phyloP scores from a whole-genome alignment of 805 yeast genomes.

The Saturnispora sanitii region DNA sequence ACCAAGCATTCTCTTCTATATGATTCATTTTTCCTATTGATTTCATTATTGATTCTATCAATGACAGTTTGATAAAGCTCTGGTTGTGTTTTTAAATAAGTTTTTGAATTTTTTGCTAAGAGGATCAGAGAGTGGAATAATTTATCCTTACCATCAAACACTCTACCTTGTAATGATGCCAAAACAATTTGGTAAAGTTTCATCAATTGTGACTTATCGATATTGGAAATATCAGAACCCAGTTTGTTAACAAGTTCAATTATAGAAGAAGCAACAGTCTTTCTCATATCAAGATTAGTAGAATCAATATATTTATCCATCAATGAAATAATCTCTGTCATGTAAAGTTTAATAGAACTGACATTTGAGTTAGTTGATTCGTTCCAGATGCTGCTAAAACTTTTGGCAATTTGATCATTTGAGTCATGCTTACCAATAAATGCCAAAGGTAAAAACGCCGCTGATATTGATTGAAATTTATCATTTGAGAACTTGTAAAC shows the following conservation, averaged over 20 bases:
- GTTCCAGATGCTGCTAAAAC: slow-evolving; percentile 62
- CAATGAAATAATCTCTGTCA: slow-evolving; percentile 54
- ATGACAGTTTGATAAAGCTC: slow-evolving; percentile 31
- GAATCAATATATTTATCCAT: slow-evolving; percentile 43
- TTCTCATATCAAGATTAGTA: slow-evolving; percentile 53
- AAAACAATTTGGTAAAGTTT: slow-evolving; percentile 45
- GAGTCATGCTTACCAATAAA: slow-evolving; percentile 69
- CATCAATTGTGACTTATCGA: slow-evolving; percentile 15
- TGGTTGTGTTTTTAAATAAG: slow-evolving; percentile 22
- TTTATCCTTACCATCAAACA: slow-evolving; percentile 83
- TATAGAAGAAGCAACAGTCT: slow-evolving; percentile 59
- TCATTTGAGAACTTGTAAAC: slow-evolving; percentile 62
- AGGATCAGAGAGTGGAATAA: slow-evolving; percentile 62
- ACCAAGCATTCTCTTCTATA: slow-evolving; percentile 52
- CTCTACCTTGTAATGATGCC: slow-evolving; percentile 60
- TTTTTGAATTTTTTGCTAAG: slow-evolving; percentile 38
- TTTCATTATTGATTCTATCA: slow-evolving; percentile 45
- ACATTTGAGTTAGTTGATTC: slow-evolving; percentile 69
- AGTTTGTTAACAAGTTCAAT: slow-evolving; percentile 46
- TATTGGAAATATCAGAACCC: slow-evolving; percentile 19
- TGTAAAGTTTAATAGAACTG: slow-evolving; percentile 58
- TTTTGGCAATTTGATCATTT: slow-evolving; percentile 32
- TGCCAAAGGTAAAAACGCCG: slow-evolving; percentile 65
- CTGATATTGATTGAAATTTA: slow-evolving; percentile 49
- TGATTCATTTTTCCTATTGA: slow-evolving; percentile 51